These are phyloP conservation scores for Clonostachys chloroleuca DNA, from an alignment of 2,329 filamentous ascomycete genomes.

Conservation along the genomic window DNA sequence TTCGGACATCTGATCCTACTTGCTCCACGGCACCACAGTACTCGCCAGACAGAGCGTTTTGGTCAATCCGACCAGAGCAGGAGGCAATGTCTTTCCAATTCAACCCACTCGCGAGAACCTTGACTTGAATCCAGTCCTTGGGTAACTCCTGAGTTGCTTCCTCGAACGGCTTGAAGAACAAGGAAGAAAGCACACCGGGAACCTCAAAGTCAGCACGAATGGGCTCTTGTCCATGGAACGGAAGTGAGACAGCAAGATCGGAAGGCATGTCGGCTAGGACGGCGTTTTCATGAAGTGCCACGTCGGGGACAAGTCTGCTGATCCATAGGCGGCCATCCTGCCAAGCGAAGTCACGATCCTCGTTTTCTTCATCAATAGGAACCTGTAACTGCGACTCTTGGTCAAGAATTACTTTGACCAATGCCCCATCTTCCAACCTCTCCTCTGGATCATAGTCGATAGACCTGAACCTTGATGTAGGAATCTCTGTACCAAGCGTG, in stretches of 20 bases:
- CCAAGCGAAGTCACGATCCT: slow-evolving; percentile 3
- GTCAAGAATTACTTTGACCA: neutral
- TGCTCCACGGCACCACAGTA: slow-evolving; percentile 13
- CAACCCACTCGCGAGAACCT: slow-evolving; percentile 11
- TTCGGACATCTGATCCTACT: slow-evolving; percentile 7
- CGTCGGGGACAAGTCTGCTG: neutral
- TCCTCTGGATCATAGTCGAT: neutral
- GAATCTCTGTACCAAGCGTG: neutral
- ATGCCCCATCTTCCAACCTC: too few species aligned
- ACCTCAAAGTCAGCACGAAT: neutral
- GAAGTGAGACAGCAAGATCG: neutral
- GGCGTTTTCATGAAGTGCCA: neutral
- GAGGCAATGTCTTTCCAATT: slow-evolving; percentile 14
- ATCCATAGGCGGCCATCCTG: neutral
- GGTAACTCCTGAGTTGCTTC: neutral
- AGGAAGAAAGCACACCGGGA: neutral
- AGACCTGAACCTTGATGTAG: neutral
- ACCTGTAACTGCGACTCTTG: neutral
- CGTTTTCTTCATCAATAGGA: too few species aligned
- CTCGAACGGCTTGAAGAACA: neutral
- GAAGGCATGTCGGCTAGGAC: neutral
- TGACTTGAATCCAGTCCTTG: slow-evolving; percentile 16
- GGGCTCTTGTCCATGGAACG: neutral
- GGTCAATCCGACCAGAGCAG: slow-evolving; percentile 15
- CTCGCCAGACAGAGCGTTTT: slow-evolving; percentile 11